Base-by-base conservation (phyloP, 257 asterid genomes). In the Solanum chaucha region DNA sequence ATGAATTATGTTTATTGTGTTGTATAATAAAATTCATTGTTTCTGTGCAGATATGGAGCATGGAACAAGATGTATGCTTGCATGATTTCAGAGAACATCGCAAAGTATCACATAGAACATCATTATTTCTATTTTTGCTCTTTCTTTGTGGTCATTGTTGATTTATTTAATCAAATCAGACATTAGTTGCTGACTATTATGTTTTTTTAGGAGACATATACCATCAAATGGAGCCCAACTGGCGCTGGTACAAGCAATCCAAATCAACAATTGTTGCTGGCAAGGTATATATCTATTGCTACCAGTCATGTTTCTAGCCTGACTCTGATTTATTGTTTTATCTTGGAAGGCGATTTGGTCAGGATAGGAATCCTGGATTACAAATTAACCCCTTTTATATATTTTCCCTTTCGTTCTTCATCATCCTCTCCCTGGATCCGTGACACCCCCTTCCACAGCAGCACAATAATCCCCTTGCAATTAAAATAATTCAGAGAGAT, bases 171-270 rank as follows among this genome's bases (percentile, higher is more conserved):
- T 36, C 65, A 35, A 88, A 46, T 80, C 85, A 17, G 68, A 81
- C 19, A 17, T 48, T 65, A 46, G 38, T 58, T n/a, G 22, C 40
- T 22, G 55, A 67, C 28, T 74, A 30, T 12, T 20, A 46, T 85
- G 41, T 19, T 70, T 38, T 84, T 88, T 73, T 90, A 97, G 99
- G 98, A 92, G 91, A 95, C 95, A 89, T 97, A 94, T 90, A 94
- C 99, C 1, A 93, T 97, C 87, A 91, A 96, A 92, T 97, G 99
- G 99, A 97, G 99, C 91, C 98, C 99, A 64, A 93, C 98, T 34
- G 99, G 99, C 30, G 89, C 95, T 32, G 96, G 98, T 82, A 91
- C 98, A 88, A 93, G 88, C 93, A 94, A 95, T 88, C 98, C 99
- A 20, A 97, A 93, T 90, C 91, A 89, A 87, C 93, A 91, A 83